Base-by-base conservation (phyloP, 2,329 filamentous ascomycete species). In the Aspergillus caelatus region DNA sequence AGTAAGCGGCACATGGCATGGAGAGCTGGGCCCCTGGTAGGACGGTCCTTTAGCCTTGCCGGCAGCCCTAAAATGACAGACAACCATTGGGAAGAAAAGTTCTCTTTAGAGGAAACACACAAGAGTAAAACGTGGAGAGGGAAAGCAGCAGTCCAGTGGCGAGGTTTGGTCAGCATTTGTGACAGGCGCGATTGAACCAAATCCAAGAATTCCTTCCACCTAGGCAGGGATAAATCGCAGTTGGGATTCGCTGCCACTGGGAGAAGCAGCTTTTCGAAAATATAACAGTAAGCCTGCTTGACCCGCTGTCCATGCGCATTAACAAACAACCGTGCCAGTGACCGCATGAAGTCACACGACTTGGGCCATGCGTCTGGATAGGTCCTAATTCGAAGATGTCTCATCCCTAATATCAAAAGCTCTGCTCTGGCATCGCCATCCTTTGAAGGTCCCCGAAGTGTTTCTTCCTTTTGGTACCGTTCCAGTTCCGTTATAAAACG, bases 241-340 rank as follows among this genome's bases (percentile, higher is more conserved):
- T 84, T 89, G 6, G 92, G 91, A 67, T 89, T 91, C 4, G 92
- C 92, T 16, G 94, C 94, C 57, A 99, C 89, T 1, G 94, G 93
- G 16, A 97, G 85, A 28, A 99, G 81, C 32, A 99, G 84, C 69
- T 91, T 91, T 71, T 96, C 92, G 58, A 99, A 86, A 26, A 97
- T 89, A 72, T 96, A 91, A 75, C 95, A 98, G 74, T 97, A 99
- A 0, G 94, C 92, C 70, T 94, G 91, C 77, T 99, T 99, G 72
- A 98, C 89, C 65, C 89, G 89, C 68, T 92, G 92, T 0, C 95
- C 95, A 72, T 97, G 94, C 5, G 92, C 91, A 70, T 88, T 90
- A 60, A 89, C 86, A 76, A 97, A 98, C 21, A 97, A 85, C 58
- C 88, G 91, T 8, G 92, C 93, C 34, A 99, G 81, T 0, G 89